Evolutionary conservation across 805 yeast species (phyloP).

Genomic region (Peterozyma toletana): DNA sequence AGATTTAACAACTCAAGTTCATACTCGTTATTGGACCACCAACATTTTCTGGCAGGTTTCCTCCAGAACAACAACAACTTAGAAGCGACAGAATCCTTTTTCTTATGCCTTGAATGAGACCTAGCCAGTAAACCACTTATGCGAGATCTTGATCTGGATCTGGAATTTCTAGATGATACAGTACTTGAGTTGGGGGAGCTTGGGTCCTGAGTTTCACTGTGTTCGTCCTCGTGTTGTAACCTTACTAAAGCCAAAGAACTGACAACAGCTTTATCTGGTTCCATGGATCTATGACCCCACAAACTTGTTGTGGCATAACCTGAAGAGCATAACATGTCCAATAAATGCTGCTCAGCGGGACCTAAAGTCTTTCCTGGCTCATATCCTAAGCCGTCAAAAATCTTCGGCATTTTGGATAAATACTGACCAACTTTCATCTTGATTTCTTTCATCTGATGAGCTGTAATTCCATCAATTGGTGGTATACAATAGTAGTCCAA

Average conservation of each 20-base stretch:
- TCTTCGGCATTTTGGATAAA: slow-evolving; percentile 45
- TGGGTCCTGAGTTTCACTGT: slow-evolving; percentile 7
- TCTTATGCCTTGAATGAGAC: slow-evolving; percentile 42
- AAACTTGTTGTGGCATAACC: slow-evolving; percentile 61
- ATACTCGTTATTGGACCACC: slow-evolving; percentile 79
- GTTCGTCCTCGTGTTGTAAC: slow-evolving; percentile 27
- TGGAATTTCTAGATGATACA: slow-evolving; percentile 18
- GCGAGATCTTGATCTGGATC: slow-evolving; percentile 45
- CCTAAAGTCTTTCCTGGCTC: slow-evolving; percentile 49
- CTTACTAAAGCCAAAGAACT: slow-evolving; percentile 74
- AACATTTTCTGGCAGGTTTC: slow-evolving; percentile 96
- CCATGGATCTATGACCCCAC: slow-evolving; percentile 91
- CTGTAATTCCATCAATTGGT: slow-evolving; percentile 47
- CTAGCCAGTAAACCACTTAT: slow-evolving; percentile 56
- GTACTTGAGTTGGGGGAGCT: slow-evolving; percentile 13
- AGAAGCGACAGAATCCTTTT: slow-evolving; percentile 29
- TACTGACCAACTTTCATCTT: slow-evolving; percentile 69
- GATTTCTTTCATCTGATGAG: slow-evolving; percentile 56
- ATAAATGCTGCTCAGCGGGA: slow-evolving; percentile 89
- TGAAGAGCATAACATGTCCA: slow-evolving; percentile 90
- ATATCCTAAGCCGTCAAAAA: slow-evolving; percentile 79
- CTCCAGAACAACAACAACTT: slow-evolving; percentile 91
- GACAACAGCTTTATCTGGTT: slow-evolving; percentile 81
- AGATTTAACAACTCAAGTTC: slow-evolving; percentile 31
- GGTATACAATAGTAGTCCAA: slow-evolving; percentile 90